Percentiles rank a stretch among this genome's conserved stretches.
Evolutionary conservation across 2,329 filamentous ascomycete species (phyloP).

Genomic region (Furcasterigmium sp.): DNA sequence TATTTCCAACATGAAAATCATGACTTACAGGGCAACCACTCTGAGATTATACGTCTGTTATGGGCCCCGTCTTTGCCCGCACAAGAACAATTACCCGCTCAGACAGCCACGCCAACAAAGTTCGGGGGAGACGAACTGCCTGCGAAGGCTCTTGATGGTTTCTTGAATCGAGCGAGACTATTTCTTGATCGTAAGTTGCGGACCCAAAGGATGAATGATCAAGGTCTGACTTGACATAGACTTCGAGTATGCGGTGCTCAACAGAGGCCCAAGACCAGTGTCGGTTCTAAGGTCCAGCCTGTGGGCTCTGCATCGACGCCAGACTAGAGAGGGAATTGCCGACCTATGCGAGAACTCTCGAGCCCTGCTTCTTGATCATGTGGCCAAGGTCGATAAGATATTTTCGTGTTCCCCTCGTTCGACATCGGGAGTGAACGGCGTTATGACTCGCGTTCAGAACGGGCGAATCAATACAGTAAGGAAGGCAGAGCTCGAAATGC

Average conservation of each 20-base stretch:
- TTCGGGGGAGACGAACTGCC: background rate
- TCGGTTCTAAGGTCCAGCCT: constrained; percentile 35
- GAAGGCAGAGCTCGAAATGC: constrained; percentile 44
- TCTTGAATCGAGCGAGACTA: constrained; percentile 35
- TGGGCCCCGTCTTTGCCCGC: no score
- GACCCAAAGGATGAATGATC: no score
- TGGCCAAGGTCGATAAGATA: constrained; percentile 26
- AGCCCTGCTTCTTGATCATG: background rate
- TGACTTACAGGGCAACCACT: no score
- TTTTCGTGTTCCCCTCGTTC: constrained; percentile 27
- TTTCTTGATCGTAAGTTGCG: constrained; percentile 45
- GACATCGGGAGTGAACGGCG: constrained; percentile 22
- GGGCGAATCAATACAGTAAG: constrained; percentile 35
- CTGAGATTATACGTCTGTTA: no score
- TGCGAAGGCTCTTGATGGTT: constrained; percentile 24
- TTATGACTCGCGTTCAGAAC: constrained; percentile 28
- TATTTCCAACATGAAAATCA: no score
- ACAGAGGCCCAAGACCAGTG: constrained; percentile 17
- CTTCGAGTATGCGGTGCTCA: constrained; percentile 38
- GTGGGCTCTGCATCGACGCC: no score
- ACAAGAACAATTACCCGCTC: no score
- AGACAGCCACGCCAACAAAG: no score
- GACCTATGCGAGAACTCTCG: no score
- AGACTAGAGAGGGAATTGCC: no score
- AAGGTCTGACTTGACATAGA: constrained; percentile 24